A percentile compares a stretch with the other conserved stretches of the same genome.
Evolutionary conservation across 257 asterid species (phyloP).

Genomic region (Primulina tabacum): DNA sequence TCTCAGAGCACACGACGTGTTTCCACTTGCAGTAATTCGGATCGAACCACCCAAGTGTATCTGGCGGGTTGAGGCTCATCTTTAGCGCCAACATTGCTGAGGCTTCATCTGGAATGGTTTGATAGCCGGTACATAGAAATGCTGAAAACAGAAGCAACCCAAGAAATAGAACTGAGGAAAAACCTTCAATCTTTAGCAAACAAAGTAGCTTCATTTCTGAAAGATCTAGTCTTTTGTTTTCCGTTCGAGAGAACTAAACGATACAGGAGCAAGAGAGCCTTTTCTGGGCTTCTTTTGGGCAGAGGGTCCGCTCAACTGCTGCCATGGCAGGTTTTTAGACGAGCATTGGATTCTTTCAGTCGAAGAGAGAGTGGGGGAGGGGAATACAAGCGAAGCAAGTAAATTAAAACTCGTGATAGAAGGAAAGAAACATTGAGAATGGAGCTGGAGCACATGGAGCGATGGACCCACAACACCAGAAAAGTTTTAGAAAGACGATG

Average conservation of each 20-base stretch:
- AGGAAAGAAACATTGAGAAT: slow-evolving; percentile 26
- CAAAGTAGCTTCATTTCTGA: slow-evolving; percentile 42
- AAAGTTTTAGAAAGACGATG: slow-evolving; percentile 19
- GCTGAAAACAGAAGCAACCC: slow-evolving; percentile 37
- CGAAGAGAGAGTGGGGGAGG: slow-evolving; percentile 10
- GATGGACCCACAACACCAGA: slow-evolving; percentile 36
- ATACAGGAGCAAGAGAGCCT: not conserved
- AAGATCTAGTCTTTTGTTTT: slow-evolving; percentile 8
- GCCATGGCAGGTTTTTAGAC: slow-evolving; percentile 14
- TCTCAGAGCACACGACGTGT: slow-evolving; percentile 53
- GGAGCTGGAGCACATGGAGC: slow-evolving; percentile 40
- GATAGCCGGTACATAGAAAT: slow-evolving; percentile 34
- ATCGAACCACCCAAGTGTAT: slow-evolving; percentile 59
- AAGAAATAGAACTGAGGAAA: slow-evolving; percentile 26
- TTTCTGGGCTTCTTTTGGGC: not conserved
- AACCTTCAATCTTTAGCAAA: slow-evolving; percentile 42
- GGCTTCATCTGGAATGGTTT: slow-evolving; percentile 44
- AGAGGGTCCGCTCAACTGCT: not conserved
- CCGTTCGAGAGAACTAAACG: not conserved
- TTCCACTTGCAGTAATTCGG: slow-evolving; percentile 87
- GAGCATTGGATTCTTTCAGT: slow-evolving; percentile 21
- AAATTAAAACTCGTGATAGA: slow-evolving; percentile 8
- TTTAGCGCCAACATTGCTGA: slow-evolving; percentile 68
- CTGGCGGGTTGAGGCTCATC: slow-evolving; percentile 57
- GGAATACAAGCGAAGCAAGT: not conserved